Percentiles rank a stretch among this genome's conserved stretches.
Evolutionary conservation across 1,284 basidiomycete genomes (phyloP).

Genomic region (Tilletia indica): DNA sequence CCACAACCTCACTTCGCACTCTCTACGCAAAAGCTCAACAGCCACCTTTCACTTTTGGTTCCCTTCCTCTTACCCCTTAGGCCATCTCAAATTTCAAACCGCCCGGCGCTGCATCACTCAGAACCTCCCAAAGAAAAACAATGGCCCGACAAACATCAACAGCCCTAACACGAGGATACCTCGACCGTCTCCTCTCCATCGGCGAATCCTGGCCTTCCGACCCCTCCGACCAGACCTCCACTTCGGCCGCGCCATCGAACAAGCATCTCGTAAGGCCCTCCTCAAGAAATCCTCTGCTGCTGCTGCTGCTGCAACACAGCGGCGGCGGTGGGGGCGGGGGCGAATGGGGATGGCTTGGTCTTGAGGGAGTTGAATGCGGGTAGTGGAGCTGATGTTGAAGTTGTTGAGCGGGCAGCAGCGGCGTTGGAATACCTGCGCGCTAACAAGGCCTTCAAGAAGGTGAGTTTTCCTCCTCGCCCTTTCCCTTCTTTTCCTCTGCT

Average conservation of each 20-base stretch:
- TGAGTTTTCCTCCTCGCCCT: slow-evolving; percentile 10
- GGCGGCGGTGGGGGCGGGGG: background rate
- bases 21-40: too few species aligned
- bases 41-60: too few species aligned
- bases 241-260: slow-evolving; percentile 41
- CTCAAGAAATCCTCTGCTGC: slow-evolving; percentile 19
- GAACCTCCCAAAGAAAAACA: too few species aligned
- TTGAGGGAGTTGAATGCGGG: background rate
- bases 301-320: background rate
- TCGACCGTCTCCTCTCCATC: slow-evolving; percentile 29
- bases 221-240: slow-evolving; percentile 43
- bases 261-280: slow-evolving; percentile 35
- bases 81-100: too few species aligned
- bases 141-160: slow-evolving; percentile 4
- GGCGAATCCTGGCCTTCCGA: slow-evolving; percentile 46
- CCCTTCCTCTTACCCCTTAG: too few species aligned
- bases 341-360: background rate
- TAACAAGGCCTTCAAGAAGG: slow-evolving; percentile 31
- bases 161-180: slow-evolving; percentile 10
- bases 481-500: background rate
- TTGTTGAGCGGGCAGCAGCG: slow-evolving; percentile 30
- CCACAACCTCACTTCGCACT: too few species aligned
- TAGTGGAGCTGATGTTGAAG: slow-evolving; percentile 23
- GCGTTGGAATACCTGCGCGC: slow-evolving; percentile 33
- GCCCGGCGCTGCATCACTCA: too few species aligned